Conservation (phyloP, 805 yeast genomes). For the Yamadazyma nakazawae region DNA sequence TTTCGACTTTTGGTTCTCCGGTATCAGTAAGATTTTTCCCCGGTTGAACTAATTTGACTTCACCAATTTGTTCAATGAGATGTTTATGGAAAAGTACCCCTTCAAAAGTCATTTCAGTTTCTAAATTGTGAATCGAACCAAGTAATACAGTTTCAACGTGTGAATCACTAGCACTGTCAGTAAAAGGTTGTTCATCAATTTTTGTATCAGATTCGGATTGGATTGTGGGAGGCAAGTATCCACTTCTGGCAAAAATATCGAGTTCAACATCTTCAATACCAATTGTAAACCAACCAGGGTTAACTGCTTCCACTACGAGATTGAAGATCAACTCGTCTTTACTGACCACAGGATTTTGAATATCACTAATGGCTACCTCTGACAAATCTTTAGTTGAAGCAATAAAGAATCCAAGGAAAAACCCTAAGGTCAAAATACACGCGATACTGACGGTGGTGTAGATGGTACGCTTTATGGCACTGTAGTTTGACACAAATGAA, state of each 20-base stretch:
- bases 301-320: slow-evolving; percentile 71
- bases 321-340: slow-evolving; percentile 84
- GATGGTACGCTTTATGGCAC: slow-evolving; percentile 29
- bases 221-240: slow-evolving; percentile 32
- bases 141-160: slow-evolving; percentile 64
- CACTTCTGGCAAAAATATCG: slow-evolving; percentile 80
- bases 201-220: not conserved
- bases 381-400: slow-evolving; percentile 85
- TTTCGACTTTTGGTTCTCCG: not conserved
- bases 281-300: slow-evolving; percentile 81
- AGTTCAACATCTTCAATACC: slow-evolving; percentile 62
- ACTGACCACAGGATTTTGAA: slow-evolving; percentile 72
- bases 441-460: slow-evolving; percentile 46
- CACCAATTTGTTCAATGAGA: slow-evolving; percentile 57
- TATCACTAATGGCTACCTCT: slow-evolving; percentile 55
- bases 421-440: slow-evolving; percentile 64
- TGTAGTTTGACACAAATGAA: slow-evolving; percentile 17
- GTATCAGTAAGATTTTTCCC: slow-evolving; percentile 46
- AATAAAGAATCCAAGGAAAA: slow-evolving; percentile 75
- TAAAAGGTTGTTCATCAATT: not conserved
- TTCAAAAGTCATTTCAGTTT: slow-evolving; percentile 67
- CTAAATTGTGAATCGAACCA: slow-evolving; percentile 66
- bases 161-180: not conserved
- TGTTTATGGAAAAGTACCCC: slow-evolving; percentile 75
- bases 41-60: slow-evolving; percentile 70